These are phyloP conservation scores for Boletus rex-veris DNA, from an alignment of 768 basidiomycete genomes.

Conservation along the genomic window DNA sequence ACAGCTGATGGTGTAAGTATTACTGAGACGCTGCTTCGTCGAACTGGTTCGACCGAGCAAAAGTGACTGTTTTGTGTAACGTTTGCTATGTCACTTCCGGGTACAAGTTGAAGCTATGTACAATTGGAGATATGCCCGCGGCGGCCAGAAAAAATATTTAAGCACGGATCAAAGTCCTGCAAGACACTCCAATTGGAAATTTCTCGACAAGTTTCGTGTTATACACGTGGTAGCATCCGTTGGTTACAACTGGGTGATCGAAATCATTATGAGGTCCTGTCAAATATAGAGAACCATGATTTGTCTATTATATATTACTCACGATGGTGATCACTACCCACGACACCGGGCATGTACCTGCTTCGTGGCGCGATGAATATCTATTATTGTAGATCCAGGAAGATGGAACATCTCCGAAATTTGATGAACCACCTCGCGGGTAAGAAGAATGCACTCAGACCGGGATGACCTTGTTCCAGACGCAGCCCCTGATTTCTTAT, in stretches of 20 bases:
- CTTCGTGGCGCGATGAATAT: slow-evolving; percentile 63
- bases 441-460: slow-evolving; percentile 42
- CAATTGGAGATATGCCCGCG: not conserved
- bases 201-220: too few species aligned
- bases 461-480: slow-evolving; percentile 1
- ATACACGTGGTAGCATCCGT: too few species aligned
- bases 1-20: too few species aligned
- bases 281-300: slow-evolving; percentile 8
- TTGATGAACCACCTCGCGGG: slow-evolving; percentile 49
- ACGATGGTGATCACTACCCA: not conserved
- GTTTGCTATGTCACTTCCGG: not conserved
- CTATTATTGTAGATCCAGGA: slow-evolving; percentile 40
- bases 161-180: too few species aligned
- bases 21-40: not conserved
- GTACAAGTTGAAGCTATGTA: not conserved
- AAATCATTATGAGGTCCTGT: not conserved
- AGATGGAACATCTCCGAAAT: slow-evolving; percentile 48
- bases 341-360: slow-evolving; percentile 41
- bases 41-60: slow-evolving; percentile 4
- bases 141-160: not conserved
- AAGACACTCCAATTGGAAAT: too few species aligned
- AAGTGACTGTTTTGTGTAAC: not conserved
- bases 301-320: slow-evolving; percentile 11
- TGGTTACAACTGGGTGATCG: not conserved
- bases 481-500: slow-evolving; percentile 1